phyloP scores from a whole-genome alignment of 306 rosid species.

The Vigna nakashimae region DNA sequence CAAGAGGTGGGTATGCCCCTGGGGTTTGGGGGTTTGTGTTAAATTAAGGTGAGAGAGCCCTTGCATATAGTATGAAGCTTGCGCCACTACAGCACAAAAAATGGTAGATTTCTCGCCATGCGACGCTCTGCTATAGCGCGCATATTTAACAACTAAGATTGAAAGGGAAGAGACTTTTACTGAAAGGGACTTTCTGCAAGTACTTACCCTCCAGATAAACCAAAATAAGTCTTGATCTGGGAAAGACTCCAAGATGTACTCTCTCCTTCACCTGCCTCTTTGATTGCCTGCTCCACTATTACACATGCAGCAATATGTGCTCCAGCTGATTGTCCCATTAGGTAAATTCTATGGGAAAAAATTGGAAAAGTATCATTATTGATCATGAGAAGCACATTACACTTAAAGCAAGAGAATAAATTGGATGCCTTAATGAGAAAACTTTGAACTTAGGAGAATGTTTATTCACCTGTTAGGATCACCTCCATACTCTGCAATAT shows the following conservation, averaged over 20 bases:
- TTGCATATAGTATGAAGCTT: neutral
- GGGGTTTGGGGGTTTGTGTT: neutral
- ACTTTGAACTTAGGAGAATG: constrained; percentile 23
- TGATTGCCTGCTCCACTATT: constrained; percentile 84
- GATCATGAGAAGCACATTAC: constrained; percentile 27
- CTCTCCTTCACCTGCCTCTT: constrained; percentile 91
- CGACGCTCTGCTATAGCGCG: neutral
- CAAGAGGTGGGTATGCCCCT: neutral
- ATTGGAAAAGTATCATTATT: constrained; percentile 31
- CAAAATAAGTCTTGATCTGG: constrained; percentile 85
- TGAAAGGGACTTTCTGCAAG: constrained; percentile 10
- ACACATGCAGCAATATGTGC: constrained; percentile 96
- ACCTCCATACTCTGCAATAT: constrained; percentile 92
- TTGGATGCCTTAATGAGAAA: constrained; percentile 10
- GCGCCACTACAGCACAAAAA: neutral
- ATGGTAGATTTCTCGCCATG: neutral
- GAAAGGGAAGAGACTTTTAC: neutral
- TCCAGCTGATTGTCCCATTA: constrained; percentile 99
- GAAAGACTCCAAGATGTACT: constrained; percentile 83
- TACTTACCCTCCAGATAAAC: constrained; percentile 94
- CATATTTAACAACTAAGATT: neutral
- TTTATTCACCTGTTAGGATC: constrained; percentile 75
- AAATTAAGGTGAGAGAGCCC: neutral
- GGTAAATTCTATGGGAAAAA: constrained; percentile 64
- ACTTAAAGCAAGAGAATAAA: constrained; percentile 12